Evolutionary conservation across 2,329 filamentous ascomycete genomes (phyloP).

Genomic region (Arthrobotrys sinensis): DNA sequence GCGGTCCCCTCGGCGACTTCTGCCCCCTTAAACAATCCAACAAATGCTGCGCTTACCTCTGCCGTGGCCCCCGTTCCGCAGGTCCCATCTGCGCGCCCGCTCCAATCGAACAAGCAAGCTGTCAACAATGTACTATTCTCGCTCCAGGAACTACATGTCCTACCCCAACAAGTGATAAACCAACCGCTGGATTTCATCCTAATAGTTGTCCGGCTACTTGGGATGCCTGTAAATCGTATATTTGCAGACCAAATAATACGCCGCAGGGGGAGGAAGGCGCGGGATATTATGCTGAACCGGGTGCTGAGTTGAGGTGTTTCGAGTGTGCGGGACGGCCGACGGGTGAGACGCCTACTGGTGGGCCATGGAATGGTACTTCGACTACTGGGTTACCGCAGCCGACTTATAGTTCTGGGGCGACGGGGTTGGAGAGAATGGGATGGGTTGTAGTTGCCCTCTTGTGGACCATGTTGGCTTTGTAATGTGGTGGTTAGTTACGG

Average conservation of each 20-base stretch:
- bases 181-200: neutral
- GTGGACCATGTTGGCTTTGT: conserved; percentile 4
- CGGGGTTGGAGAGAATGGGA: no score
- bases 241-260: neutral
- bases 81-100: no score
- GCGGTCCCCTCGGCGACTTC: neutral
- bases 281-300: no score
- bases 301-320: conserved; percentile 14
- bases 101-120: neutral
- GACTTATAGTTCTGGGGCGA: conserved; percentile 21
- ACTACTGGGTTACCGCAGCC: neutral
- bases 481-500: no score
- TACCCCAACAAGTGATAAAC: neutral
- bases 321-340: neutral
- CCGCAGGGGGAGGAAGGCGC: no score
- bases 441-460: neutral
- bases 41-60: neutral
- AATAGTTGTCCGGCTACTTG: neutral
- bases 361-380: neutral
- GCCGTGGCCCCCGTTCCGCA: no score
- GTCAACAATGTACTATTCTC: neutral
- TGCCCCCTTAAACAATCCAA: neutral
- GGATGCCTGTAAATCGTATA: neutral
- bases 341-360: no score
- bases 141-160: neutral